Evolutionary conservation across 805 yeast species (phyloP), one percentile per base, ranked within the genome.

Genomic region (Candida sakaeoensis): DNA sequence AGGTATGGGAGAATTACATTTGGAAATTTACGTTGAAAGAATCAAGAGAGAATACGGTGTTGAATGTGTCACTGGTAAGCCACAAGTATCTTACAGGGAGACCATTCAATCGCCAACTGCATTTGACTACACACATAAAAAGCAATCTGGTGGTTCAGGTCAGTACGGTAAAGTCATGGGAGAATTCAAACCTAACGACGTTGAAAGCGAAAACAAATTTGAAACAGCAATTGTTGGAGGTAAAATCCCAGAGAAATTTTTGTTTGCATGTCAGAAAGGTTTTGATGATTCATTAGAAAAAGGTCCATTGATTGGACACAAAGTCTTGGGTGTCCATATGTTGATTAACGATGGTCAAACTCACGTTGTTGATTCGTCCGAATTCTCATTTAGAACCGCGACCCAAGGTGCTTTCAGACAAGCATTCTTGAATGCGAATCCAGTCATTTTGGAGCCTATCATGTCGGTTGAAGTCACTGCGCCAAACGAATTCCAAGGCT

Each of bases 121-220:
- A 10, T 91, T 93, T 57, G 98, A 93, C 61, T 88, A 83, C 69
- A 84, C 96, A 21, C 98, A 91, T 74, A 93, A 93, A 77, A 91
- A 89, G 61, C 99, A 93, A 72, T 78, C 91, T 58, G 99, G 99
- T 65, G 99, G 99, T 78, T 95, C 98, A 50, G 99, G 99, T 69
- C 99, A 93, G 74, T 93, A 81, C 60, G 99, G 96, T 65, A 82
- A 90, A 70, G 96, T 91, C 57, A 84, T 89, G 64, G 98, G 99
- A 60, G 75, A 72, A 42, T 61, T 90, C 67, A 65, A 72, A 5
- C 80, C 89, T 40, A 58, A 77, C 35, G 85, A 76, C 37, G 80
- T 78, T 36, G 79, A 76, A 43, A 80, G 78, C 36, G 79, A 76
- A 43, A 90, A 90, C 63, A 69, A 70, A 51, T 93, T 91, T 64